phyloP scores from a whole-genome alignment of 371 early-diverging fungal species.

The Syncephalis plumigaleata region DNA sequence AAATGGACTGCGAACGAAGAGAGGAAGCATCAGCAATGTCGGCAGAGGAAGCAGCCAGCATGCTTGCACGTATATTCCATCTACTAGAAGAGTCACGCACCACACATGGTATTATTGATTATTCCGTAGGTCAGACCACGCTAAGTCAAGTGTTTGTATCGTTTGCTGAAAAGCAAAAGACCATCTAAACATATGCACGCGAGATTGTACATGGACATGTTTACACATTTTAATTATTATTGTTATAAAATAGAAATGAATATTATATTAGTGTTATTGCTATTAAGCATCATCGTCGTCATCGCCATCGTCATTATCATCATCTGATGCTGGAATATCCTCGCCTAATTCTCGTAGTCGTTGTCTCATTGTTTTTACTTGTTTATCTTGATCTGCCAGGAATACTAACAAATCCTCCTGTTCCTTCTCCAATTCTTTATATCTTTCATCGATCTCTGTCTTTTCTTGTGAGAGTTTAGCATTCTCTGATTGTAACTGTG shows the following conservation, averaged over 20 bases:
- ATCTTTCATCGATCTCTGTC: constrained; percentile 11
- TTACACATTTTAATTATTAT: too few relatives aligned
- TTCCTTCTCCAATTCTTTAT: constrained; percentile 47
- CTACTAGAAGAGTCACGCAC: constrained; percentile 7
- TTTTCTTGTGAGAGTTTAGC: constrained; percentile 12
- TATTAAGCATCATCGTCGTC: too few relatives aligned
- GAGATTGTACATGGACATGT: too few relatives aligned
- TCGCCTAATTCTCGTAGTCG: constrained; percentile 1
- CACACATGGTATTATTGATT: constrained; percentile 13
- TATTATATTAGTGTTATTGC: too few relatives aligned
- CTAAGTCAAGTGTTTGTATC: constrained; percentile 23
- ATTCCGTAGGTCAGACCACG: constrained; percentile 20
- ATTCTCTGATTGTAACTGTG: constrained; percentile 14
- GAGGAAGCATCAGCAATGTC: too few relatives aligned
- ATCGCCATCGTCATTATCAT: constrained; percentile 4
- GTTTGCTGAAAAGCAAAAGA: constrained; percentile 15
- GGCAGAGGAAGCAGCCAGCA: too few relatives aligned
- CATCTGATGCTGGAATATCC: constrained; percentile 4
- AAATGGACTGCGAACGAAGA: too few relatives aligned
- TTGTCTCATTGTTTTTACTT: constrained; percentile 7
- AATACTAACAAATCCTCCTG: constrained; percentile 83
- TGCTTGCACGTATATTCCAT: too few relatives aligned
- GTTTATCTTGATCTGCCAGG: constrained; percentile 34
- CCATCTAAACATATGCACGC: too few relatives aligned
- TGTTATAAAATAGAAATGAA: too few relatives aligned